These are phyloP conservation scores for Alternaria infectoria DNA, from an alignment of 2,329 filamentous ascomycete genomes.

Conservation along the genomic window DNA sequence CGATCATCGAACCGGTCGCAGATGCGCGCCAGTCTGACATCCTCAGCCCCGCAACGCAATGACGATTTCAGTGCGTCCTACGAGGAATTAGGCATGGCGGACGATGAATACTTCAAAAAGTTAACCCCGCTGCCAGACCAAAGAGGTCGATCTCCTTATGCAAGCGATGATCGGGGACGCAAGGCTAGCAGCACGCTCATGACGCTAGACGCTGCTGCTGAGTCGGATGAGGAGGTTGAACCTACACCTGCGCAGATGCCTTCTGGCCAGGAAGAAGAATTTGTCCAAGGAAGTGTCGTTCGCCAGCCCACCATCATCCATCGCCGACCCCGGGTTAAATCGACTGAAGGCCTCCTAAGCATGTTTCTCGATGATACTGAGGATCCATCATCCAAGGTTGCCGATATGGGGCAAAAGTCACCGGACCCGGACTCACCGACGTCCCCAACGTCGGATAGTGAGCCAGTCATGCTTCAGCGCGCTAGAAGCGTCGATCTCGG, in stretches of 20 bases:
- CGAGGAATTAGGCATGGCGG: conserved; percentile 69
- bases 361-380: conserved; percentile 52
- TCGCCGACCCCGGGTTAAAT: conserved; percentile 63
- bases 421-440: conserved; percentile 40
- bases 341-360: conserved; percentile 65
- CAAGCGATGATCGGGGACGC: conserved; percentile 31
- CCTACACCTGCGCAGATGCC: conserved; percentile 25
- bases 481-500: conserved; percentile 75
- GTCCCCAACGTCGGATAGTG: conserved; percentile 37
- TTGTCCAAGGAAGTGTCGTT: conserved; percentile 59
- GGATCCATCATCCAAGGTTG: conserved; percentile 40
- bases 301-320: conserved; percentile 71
- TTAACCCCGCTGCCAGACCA: conserved; percentile 58
- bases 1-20: conserved; percentile 54
- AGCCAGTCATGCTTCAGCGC: conserved; percentile 58
- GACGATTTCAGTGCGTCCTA: conserved; percentile 66
- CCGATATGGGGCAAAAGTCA: conserved; percentile 35
- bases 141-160: conserved; percentile 37
- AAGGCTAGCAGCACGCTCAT: conserved; percentile 57
- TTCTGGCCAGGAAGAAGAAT: conserved; percentile 46
- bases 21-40: conserved; percentile 56
- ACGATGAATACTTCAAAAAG: conserved; percentile 76
- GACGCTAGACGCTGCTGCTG: conserved; percentile 41
- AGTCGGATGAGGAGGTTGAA: conserved; percentile 50
- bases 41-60: conserved; percentile 50